Base-by-base conservation (phyloP, 2,329 filamentous ascomycete genomes). In the Cladosporium oxysporum region DNA sequence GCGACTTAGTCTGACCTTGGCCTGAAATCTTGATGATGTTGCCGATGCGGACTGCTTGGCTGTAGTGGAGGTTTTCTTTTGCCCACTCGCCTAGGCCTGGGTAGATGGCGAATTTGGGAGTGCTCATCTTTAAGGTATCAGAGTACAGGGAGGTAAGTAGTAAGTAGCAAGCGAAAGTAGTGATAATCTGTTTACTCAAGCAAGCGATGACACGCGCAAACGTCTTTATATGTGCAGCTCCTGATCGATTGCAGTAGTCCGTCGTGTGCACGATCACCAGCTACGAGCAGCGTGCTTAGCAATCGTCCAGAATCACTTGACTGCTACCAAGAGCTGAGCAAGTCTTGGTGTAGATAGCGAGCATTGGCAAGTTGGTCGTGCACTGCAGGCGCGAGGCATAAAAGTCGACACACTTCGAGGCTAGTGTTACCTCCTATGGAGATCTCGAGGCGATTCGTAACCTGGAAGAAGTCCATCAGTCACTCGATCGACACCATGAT, bases 41-140 rank as follows among this genome's bases (percentile, higher is more conserved):
- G 18, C 76, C 76, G 0, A 79, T 64, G 3, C 76, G 73, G n/a
- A 78, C 76, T 1, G 77, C 76, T 69, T 79, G 75, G 66, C 66
- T 73, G 66, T 78, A 79, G 35, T 68, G 58, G 50, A 76, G 77
- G 0, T 71, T 69, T 33, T 80, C 53, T 6, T 70, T 66, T 16
- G 78, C 76, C 12, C 68, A 70, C 61, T 81, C 71, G 10, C 82
- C 80, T 18, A 76, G 69, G 28, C 77, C 77, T 18, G 72, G 63
- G 70, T 83, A 83, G 41, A 73, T 70, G 68, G 75, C 79, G 69
- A 79, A 82, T 63, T 76, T 67, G 3, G 80, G 73, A 41, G 77
- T 69, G 10, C 78, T 77, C 76, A 81, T 80, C 2, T 26, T 26
- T 3, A 26, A 26, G 7, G 26, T 18, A 14, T 31, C 5, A 11